Conservation (phyloP, 805 yeast species). For the Suhomyces pyralidae region DNA sequence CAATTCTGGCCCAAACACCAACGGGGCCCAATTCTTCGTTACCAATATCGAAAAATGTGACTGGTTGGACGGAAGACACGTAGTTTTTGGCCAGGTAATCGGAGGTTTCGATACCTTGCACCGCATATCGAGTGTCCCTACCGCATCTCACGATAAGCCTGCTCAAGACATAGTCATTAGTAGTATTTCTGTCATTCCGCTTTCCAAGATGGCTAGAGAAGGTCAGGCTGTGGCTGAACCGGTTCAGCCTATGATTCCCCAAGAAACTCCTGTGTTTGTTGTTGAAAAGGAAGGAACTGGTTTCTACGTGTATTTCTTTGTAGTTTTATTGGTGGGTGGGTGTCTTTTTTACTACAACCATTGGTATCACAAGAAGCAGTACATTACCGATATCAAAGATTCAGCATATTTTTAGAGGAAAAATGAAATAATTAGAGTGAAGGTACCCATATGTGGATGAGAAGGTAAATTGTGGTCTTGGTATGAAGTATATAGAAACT, state of each 20-base stretch:
- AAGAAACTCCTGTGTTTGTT: slow-evolving; percentile 1
- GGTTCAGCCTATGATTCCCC: not conserved
- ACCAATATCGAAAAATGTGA: slow-evolving; percentile 15
- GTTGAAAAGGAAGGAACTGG: slow-evolving; percentile 5
- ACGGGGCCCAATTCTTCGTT: slow-evolving; percentile 24
- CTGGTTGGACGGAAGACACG: slow-evolving; percentile 22
- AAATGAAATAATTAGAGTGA: no score
- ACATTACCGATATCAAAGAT: slow-evolving; percentile 24
- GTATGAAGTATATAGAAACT: no score
- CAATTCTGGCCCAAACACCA: slow-evolving; percentile 21
- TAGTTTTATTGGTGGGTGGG: slow-evolving; percentile 9
- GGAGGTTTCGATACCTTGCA: slow-evolving; percentile 23
- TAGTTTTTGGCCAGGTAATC: slow-evolving; percentile 27
- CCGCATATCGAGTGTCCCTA: slow-evolving; percentile 11
- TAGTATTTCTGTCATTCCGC: slow-evolving; percentile 6
- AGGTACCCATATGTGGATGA: no score
- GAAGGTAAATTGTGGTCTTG: no score
- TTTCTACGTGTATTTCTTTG: slow-evolving; percentile 11
- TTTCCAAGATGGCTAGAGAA: not conserved
- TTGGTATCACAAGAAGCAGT: slow-evolving; percentile 21
- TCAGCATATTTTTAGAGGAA: slow-evolving; percentile 12
- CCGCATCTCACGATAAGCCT: slow-evolving; percentile 11
- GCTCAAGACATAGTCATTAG: slow-evolving; percentile 14
- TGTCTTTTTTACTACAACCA: slow-evolving; percentile 11
- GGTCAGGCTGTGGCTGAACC: not conserved